Percentiles rank a stretch among this genome's conserved stretches.
These are phyloP conservation scores for Xylaria sp. DNA, from an alignment of 2,329 filamentous ascomycete genomes.

Conservation along the genomic window DNA sequence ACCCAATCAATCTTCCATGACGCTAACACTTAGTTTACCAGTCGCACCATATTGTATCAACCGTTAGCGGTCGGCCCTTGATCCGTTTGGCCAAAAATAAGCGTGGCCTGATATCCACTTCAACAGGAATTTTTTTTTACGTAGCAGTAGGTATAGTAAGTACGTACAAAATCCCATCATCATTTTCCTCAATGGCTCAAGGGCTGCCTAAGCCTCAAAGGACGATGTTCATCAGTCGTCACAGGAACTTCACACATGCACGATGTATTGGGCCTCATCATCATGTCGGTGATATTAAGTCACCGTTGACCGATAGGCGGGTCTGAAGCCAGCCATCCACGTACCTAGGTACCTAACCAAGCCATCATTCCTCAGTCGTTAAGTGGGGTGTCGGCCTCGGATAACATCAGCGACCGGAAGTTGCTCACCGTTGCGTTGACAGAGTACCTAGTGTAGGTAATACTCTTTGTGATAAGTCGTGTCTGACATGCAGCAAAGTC, in stretches of 20 bases:
- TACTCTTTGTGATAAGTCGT: background rate
- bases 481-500: slow-evolving; percentile 2
- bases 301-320: background rate
- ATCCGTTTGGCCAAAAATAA: no score
- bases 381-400: slow-evolving; percentile 20
- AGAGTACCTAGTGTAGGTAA: no score
- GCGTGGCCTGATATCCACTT: no score
- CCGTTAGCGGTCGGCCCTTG: no score
- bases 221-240: background rate
- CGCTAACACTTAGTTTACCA: no score
- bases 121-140: no score
- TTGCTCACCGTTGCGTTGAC: no score
- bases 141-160: no score
- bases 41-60: no score
- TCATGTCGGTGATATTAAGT: background rate
- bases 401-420: slow-evolving; percentile 16
- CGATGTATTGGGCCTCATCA: slow-evolving; percentile 5
- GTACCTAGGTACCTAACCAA: no score
- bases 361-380: background rate
- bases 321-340: background rate
- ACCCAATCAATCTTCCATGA: background rate
- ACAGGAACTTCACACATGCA: background rate
- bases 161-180: no score
- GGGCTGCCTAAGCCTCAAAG: background rate
- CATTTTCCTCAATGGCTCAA: background rate